Evolutionary conservation across 257 asterid genomes (phyloP), one percentile per base, ranked within the genome.

Genomic region (Thymus quinquecostatus): DNA sequence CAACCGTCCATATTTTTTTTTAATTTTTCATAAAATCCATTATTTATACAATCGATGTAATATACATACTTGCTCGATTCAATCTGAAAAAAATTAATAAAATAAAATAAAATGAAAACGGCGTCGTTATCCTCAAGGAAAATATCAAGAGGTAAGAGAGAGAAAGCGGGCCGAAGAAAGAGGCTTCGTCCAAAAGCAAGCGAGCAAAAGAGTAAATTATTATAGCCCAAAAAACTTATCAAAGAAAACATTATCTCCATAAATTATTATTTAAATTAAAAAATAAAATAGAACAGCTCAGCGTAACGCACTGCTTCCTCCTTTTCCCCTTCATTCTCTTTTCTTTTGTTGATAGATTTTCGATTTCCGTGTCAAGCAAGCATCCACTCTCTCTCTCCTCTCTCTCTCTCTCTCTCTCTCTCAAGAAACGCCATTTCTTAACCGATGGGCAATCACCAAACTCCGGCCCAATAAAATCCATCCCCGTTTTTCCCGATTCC

Each of bases 341-440:
- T 34, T 57, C 5, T 38, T 1, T 41, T 41, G 47, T 44, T 6
- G 49, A 72, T 78, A 68, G 86, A 74, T 82, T 84, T 82, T 92
- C 96, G 96, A 90, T 88, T 92, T 92, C 97, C 98, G 97, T 92
- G 98, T 90, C 90, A 82, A 90, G 95, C 98, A 92, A 90, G 97
- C 89, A 85, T 87, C 84, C 79, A 63, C 38, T 68, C 69, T 81
- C 72, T 57, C 84, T 48, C 70, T 41, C 62, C 28, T 27, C 4
- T 68, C 21, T 21, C 21, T 21, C 21, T 21, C 21, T 21, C 21
- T 21, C 21, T 21, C 21, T 21, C 21, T 21, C 21, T 21, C 21
- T 21, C 21, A 21, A 21, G 21, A 21, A 59, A 6, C 40, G 56
- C 62, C 69, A 68, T 81, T 79, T 75, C 81, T 75, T 79, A 81